Percentiles rank a stretch among this genome's conserved stretches.
Conservation (phyloP, 1,284 basidiomycete species). For the Ustilago tritici region DNA sequence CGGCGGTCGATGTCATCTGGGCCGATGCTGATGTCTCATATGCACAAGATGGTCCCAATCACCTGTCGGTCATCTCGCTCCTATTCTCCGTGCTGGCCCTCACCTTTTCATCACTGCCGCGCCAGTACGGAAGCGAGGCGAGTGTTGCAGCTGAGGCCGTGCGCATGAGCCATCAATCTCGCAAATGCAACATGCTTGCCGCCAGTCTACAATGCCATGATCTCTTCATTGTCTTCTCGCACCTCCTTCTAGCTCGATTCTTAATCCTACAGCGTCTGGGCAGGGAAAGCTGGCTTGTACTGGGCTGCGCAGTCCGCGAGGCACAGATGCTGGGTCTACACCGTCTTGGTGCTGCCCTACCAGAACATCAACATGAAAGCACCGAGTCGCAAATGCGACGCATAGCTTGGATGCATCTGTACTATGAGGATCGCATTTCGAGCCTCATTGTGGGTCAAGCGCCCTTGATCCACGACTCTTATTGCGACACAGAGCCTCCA, state of each 20-base stretch:
- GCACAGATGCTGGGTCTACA: conserved; percentile 29
- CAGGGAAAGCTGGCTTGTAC: conserved; percentile 28
- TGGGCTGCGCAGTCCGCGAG: conserved; percentile 13
- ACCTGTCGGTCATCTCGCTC: conserved; percentile 23
- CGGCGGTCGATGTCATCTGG: conserved; percentile 26
- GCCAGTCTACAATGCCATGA: conserved; percentile 23
- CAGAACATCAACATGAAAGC: conserved; percentile 9
- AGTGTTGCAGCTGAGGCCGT: conserved; percentile 13
- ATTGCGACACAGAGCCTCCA: conserved; percentile 16
- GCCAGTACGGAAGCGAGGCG: conserved; percentile 12
- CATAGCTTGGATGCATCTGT: conserved; percentile 22
- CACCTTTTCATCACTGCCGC: conserved; percentile 18
- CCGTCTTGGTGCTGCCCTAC: conserved; percentile 13
- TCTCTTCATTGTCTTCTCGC: conserved; percentile 16
- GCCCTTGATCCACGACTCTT: conserved; percentile 26
- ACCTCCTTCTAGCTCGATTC: conserved; percentile 19
- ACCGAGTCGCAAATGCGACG: conserved; percentile 9
- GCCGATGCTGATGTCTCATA: conserved; percentile 9
- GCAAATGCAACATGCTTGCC: conserved; percentile 18
- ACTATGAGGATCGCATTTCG: conserved; percentile 20
- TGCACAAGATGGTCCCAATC: conserved; percentile 21
- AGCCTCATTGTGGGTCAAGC: conserved; percentile 26
- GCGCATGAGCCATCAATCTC: conserved; percentile 12
- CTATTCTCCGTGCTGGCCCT: conserved; percentile 20
- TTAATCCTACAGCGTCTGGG: conserved; percentile 32